Conservation (phyloP, 257 asterid genomes). For the Mentha longifolia region DNA sequence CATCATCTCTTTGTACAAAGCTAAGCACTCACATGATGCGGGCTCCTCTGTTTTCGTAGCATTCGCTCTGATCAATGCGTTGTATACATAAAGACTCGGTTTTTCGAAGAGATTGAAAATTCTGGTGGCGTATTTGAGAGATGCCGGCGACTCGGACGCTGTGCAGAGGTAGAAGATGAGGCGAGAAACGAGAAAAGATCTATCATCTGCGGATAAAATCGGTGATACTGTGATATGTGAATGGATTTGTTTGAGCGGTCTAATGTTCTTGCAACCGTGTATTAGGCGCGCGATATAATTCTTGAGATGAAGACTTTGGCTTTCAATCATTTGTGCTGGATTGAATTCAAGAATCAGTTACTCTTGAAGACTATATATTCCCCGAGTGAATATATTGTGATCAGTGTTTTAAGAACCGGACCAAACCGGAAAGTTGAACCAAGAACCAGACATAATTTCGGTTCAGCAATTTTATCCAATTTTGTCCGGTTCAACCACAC, state of each 20-base stretch:
- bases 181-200: slow-evolving; percentile 62
- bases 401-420: too few species aligned
- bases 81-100: slow-evolving; percentile 61
- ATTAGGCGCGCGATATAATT: slow-evolving; percentile 44
- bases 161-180: slow-evolving; percentile 60
- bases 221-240: slow-evolving; percentile 57
- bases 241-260: slow-evolving; percentile 61
- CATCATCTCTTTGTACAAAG: slow-evolving; percentile 60
- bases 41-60: slow-evolving; percentile 54
- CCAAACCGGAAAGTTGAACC: too few species aligned
- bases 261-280: slow-evolving; percentile 55
- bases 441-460: too few species aligned
- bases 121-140: slow-evolving; percentile 51
- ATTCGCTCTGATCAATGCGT: slow-evolving; percentile 72
- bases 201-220: slow-evolving; percentile 43
- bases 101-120: slow-evolving; percentile 46
- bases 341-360: not conserved
- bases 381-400: too few species aligned
- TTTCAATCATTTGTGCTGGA: slow-evolving; percentile 45
- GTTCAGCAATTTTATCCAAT: too few species aligned
- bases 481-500: too few species aligned
- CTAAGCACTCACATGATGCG: slow-evolving; percentile 40
- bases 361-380: not conserved
- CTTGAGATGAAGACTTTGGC: slow-evolving; percentile 41
- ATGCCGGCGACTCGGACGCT: slow-evolving; percentile 41